A percentile compares a stretch with the other conserved stretches of the same genome.
phyloP scores from a whole-genome alignment of 2,329 filamentous ascomycete genomes.

The Aureobasidium sp. region DNA sequence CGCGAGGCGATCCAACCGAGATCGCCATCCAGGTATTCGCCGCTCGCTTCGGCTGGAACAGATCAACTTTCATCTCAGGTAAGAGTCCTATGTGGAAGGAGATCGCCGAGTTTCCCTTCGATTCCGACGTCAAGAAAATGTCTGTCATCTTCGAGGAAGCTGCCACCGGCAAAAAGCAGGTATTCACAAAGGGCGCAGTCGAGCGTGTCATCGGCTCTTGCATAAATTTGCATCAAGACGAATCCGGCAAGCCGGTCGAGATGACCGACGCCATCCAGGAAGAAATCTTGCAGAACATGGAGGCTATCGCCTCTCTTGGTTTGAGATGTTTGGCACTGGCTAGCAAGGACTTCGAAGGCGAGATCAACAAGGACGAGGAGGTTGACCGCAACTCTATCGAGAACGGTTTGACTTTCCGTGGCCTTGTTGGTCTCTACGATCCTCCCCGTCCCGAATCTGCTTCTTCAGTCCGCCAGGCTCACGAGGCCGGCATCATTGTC shows the following conservation, averaged over 20 bases:
- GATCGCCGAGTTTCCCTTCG: constrained; percentile 63
- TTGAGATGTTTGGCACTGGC: constrained; percentile 60
- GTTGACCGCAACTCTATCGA: constrained; percentile 56
- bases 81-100: constrained; percentile 47
- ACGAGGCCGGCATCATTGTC: constrained; percentile 65
- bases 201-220: constrained; percentile 60
- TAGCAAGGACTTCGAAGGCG: constrained; percentile 33
- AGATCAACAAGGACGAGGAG: constrained; percentile 34
- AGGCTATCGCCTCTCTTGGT: constrained; percentile 55
- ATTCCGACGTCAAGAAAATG: constrained; percentile 70
- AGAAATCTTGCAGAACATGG: constrained; percentile 58
- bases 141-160: constrained; percentile 54
- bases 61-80: constrained; percentile 43
- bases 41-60: constrained; percentile 55
- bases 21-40: constrained; percentile 70
- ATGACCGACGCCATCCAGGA: constrained; percentile 45
- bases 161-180: constrained; percentile 26
- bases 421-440: constrained; percentile 80
- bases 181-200: constrained; percentile 61
- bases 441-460: constrained; percentile 76
- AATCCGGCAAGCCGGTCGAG: constrained; percentile 32
- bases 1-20: constrained; percentile 60
- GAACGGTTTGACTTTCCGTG: constrained; percentile 60
- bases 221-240: constrained; percentile 36
- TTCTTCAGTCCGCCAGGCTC: constrained; percentile 60